These are phyloP conservation scores for Clavaria fumosa DNA, from an alignment of 768 basidiomycete species.

Conservation along the genomic window DNA sequence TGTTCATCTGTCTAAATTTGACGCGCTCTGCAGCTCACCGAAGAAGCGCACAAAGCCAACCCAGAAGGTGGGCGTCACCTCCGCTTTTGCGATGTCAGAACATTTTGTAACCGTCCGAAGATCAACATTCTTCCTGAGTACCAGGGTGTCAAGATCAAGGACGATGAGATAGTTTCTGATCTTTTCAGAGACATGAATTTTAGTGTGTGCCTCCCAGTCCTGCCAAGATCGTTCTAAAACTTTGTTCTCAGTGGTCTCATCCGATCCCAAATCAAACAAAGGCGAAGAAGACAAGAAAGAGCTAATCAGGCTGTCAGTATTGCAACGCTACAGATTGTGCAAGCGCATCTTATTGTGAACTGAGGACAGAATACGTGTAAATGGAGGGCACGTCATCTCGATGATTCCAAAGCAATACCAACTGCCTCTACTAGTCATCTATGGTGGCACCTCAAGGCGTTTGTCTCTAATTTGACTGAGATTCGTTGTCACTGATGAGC, in stretches of 20 bases:
- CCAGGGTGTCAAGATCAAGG: constrained; percentile 44
- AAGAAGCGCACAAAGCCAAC: constrained; percentile 43
- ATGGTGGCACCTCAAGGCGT: constrained; percentile 59
- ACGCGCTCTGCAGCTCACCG: constrained; percentile 22
- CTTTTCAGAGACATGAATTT: constrained; percentile 69
- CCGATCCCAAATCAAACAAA: constrained; percentile 56
- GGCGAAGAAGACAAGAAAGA: constrained; percentile 55
- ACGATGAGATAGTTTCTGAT: constrained; percentile 41
- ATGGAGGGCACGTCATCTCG: constrained; percentile 55
- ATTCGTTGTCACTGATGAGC: constrained; percentile 3
- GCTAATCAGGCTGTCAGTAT: constrained; percentile 46
- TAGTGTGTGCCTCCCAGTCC: constrained; percentile 33
- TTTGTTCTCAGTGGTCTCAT: constrained; percentile 44
- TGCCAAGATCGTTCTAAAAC: not conserved
- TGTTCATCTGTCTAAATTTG: not conserved
- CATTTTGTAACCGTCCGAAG: constrained; percentile 18
- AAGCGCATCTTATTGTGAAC: not conserved
- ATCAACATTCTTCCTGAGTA: constrained; percentile 48
- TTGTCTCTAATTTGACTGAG: constrained; percentile 15
- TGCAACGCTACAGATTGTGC: too few relatives aligned
- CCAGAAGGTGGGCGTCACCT: constrained; percentile 29
- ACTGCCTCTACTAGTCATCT: constrained; percentile 41
- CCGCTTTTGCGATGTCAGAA: not conserved
- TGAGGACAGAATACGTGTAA: constrained; percentile 40
- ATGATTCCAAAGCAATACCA: constrained; percentile 32